These are phyloP conservation scores for Penicillium sp. DNA, from an alignment of 2,329 filamentous ascomycete genomes.

Conservation along the genomic window DNA sequence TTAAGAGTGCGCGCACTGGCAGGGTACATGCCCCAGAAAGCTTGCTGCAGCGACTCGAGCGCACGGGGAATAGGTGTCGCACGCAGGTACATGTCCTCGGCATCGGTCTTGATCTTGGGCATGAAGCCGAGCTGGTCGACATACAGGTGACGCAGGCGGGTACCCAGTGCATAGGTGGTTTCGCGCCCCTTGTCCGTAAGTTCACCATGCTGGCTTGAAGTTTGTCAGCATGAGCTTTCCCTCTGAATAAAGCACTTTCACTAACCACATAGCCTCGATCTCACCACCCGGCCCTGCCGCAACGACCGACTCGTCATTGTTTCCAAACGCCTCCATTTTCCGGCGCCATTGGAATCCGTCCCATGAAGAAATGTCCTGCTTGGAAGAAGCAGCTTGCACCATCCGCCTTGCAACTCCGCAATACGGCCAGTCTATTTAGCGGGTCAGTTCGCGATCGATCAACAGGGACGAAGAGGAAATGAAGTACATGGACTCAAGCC, in stretches of 20 bases:
- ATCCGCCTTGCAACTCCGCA: conserved; percentile 75
- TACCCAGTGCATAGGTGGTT: conserved; percentile 68
- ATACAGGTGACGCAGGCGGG: conserved; percentile 68
- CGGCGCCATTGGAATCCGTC: conserved; percentile 63
- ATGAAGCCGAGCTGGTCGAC: conserved; percentile 73
- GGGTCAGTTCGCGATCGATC: conserved; percentile 18
- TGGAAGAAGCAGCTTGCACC: conserved; percentile 58
- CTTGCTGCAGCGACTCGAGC: conserved; percentile 73
- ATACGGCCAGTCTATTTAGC: conserved; percentile 73
- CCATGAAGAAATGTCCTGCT: conserved; percentile 54
- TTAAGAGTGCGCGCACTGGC: conserved; percentile 47
- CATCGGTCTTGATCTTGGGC: conserved; percentile 55
- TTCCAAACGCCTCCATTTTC: conserved; percentile 78
- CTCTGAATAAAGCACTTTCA: conserved; percentile 20
- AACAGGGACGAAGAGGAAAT: neutral
- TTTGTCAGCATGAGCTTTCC: conserved; percentile 11
- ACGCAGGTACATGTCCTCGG: conserved; percentile 68
- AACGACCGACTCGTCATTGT: conserved; percentile 66
- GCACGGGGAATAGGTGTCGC: conserved; percentile 73
- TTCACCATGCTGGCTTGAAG: conserved; percentile 56
- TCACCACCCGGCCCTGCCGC: conserved; percentile 67
- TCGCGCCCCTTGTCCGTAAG: conserved; percentile 72
- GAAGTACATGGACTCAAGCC: conserved; percentile 49
- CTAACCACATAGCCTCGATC: conserved; percentile 77
- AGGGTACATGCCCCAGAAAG: conserved; percentile 74